Evolutionary conservation across 78 protist species (phyloP).

Genomic region (Protostelium mycophagum): DNA sequence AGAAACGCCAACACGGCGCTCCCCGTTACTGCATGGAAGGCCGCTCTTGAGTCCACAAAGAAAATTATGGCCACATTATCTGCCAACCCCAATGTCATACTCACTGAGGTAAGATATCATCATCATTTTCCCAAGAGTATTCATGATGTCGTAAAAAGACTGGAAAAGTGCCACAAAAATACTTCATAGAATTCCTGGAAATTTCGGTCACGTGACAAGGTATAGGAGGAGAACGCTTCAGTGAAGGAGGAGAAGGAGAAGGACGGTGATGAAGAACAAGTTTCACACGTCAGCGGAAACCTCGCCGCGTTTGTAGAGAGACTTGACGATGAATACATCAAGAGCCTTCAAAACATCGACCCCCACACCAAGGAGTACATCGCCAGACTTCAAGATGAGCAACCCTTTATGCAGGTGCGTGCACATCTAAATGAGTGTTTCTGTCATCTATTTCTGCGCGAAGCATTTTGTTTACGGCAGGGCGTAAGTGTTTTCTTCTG

Average conservation of each 20-base stretch:
- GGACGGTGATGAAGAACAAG: slow-evolving; percentile 9
- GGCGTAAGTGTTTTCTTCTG: too few relatives aligned
- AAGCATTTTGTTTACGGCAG: too few relatives aligned
- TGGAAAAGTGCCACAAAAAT: background rate
- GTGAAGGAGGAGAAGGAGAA: slow-evolving; percentile 15
- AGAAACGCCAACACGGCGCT: slow-evolving; percentile 33
- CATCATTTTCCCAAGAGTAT: background rate
- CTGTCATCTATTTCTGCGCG: too few relatives aligned
- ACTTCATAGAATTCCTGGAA: background rate
- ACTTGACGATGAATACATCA: slow-evolving; percentile 79
- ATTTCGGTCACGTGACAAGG: background rate
- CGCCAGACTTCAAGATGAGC: slow-evolving; percentile 70
- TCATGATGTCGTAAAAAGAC: background rate
- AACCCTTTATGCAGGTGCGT: slow-evolving; percentile 19
- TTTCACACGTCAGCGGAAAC: slow-evolving; percentile 16
- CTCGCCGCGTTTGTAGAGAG: slow-evolving; percentile 58
- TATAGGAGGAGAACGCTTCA: slow-evolving; percentile 10
- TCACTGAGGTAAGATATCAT: background rate
- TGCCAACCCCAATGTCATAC: background rate
- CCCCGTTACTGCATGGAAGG: slow-evolving; percentile 40
- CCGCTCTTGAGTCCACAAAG: slow-evolving; percentile 15
- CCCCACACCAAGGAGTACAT: slow-evolving; percentile 77
- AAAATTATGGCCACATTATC: slow-evolving; percentile 5
- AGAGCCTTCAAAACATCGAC: slow-evolving; percentile 68
- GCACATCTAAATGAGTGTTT: too few relatives aligned